Base-by-base conservation (phyloP, 1,284 basidiomycete genomes). In the Microbotryum intermedium region DNA sequence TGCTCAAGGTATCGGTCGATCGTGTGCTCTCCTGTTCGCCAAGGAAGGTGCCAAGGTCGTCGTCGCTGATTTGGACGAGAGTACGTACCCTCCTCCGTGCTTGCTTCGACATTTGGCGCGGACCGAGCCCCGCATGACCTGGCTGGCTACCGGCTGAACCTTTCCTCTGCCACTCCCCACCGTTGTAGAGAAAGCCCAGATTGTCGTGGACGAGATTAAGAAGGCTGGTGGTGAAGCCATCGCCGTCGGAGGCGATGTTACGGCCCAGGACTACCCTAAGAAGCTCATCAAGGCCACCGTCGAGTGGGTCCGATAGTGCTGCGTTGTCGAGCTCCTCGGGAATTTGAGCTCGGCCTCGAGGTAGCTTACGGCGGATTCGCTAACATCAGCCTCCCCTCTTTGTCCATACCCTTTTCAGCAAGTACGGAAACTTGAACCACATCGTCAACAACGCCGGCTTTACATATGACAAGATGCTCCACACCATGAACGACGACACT, bases 1-100 rank as follows among this genome's bases (percentile, higher is more conserved):
- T 70, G 87, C 84, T 25, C 86, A 88, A 82, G 87, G 86, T 65
- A 89, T 90, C 64, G 87, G 87, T 10, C 80, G 80, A 46, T 83
- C 84, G 51, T 79, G 81, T 48, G 88, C 88, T 4, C 75, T 89
- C 49, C 79, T 89, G 53, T 91, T 89, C 67, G 86, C 88, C 7
- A 83, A 83, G 66, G 88, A 91, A 72, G 89, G 89, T 26, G 88
- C 89, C 18, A 90, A 87, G 73, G 84, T 91, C 50, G 87, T 91
- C 64, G 84, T 86, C 53, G 83, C 84, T 78, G 88, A 71, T 49
- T 55, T 71, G 21, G 70, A 71, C 53, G 62, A 61, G 28, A 87
- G 87, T 89, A 69, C 71, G 83, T 76, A 16, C 11, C 34, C 13
- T n/a, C 34, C 16, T 4, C 13, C 34, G 34, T 39, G 34, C 34